Base-by-base conservation (phyloP, 306 rosid genomes). In the Alnus rubra region DNA sequence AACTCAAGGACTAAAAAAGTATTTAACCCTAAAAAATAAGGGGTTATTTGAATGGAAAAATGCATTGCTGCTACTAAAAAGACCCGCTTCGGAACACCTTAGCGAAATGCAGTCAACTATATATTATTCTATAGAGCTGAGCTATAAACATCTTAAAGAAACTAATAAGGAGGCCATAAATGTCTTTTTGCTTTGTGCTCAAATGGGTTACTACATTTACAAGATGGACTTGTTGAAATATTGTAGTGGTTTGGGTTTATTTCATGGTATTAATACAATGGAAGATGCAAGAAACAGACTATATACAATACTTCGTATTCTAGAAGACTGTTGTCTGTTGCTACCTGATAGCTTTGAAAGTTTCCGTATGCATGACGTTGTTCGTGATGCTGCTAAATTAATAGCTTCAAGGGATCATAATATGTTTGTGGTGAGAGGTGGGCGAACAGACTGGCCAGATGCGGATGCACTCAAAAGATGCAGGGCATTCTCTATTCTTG, bases 151-250 rank as follows among this genome's bases (percentile, higher is more conserved):
- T 9, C 4, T 85, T 39, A 79, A 69, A 53, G 42, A 37, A 37
- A 37, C 5, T 37, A 10, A 58, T 18, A 56, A 45, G 9, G 86
- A 83, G 48, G 70, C 63, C 15, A 45, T 78, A 51, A 3, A 54
- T 1, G 12, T 59, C 15, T 83, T 88, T 79, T 33, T 88, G 58
- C 56, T 79, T 0, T 88, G 89, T 69, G 67, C 82, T 79, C 19
- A 12, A 5, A 23, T 65, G 15, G 79, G 9, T 28, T 59, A 35
- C 3, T 2, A 2, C 74, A 9, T 16, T 77, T 0, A 0, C 33
- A n/a, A 47, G 16, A 0, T 0, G 39, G 82, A 84, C 70, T 9
- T 80, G 55, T 60, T 84, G 60, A 80, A 54, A 48, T 31, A 80
- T 4, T 62, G 73, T 44, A 63, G 69, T 56, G 87, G 78, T 1